These are phyloP conservation scores for Yamadazyma jaroonii DNA, from an alignment of 1,139 yeast genomes.

Conservation along the genomic window DNA sequence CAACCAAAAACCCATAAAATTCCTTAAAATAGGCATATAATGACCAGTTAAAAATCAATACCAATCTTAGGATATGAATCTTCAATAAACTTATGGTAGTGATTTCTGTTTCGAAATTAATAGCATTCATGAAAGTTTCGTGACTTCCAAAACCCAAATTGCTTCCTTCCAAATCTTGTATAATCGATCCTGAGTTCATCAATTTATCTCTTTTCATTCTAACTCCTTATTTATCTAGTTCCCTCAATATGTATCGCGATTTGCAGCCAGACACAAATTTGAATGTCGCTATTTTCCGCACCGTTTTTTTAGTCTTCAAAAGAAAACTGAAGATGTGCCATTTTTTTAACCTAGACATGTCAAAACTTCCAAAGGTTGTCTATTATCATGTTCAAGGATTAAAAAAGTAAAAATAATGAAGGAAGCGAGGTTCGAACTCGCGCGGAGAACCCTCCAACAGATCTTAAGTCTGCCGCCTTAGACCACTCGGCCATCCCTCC, in stretches of 20 bases:
- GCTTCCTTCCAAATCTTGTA: conserved; percentile 1
- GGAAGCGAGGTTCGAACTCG: conserved; percentile 88
- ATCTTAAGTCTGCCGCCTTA: conserved; percentile 57
- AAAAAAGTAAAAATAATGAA: conserved; percentile 44
- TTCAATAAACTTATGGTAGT: conserved; percentile 18
- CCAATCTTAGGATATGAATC: conserved; percentile 19
- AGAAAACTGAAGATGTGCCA: no score
- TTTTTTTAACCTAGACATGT: no score
- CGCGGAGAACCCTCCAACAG: conserved; percentile 64
- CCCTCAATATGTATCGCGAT: no score
- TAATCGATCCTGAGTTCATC: background rate
- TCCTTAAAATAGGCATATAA: background rate
- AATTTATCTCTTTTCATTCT: no score
- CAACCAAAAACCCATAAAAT: background rate
- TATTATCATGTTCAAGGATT: no score
- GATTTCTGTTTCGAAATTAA: conserved; percentile 8
- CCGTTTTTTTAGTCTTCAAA: no score
- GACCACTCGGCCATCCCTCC: conserved; percentile 59
- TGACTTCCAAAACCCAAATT: conserved; percentile 5
- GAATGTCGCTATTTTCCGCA: no score
- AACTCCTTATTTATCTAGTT: no score
- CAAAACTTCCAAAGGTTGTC: no score
- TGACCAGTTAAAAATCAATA: conserved; percentile 9
- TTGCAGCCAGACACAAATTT: no score
- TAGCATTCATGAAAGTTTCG: conserved; percentile 1